These are phyloP conservation scores for Setaria italica DNA, from an alignment of 202 grass and related monocot species.

Conservation along the genomic window DNA sequence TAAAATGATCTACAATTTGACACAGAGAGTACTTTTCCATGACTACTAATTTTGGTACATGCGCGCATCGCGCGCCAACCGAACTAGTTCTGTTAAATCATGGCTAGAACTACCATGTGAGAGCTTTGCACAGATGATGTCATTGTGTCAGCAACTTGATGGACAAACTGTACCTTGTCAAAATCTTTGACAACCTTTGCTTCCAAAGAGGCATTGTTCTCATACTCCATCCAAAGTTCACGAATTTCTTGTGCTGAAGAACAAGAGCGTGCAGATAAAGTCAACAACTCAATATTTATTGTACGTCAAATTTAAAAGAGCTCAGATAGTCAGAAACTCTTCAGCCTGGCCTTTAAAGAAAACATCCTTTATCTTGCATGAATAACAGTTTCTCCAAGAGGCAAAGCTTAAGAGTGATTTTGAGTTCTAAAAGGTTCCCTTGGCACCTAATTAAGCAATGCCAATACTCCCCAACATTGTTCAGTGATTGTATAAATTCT, in stretches of 20 bases:
- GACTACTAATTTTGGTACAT: too few relatives aligned
- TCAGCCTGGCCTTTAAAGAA: neutral
- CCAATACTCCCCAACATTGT: neutral
- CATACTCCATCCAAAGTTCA: conserved; percentile 97
- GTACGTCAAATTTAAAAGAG: neutral
- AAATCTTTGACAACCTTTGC: conserved; percentile 99
- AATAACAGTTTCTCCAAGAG: conserved; percentile 8
- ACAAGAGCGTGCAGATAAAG: conserved; percentile 29
- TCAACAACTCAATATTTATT: conserved; percentile 1
- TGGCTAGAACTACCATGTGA: neutral
- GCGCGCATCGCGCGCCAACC: too few relatives aligned
- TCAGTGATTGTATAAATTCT: neutral
- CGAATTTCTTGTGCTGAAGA: conserved; percentile 89
- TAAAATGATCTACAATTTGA: too few relatives aligned
- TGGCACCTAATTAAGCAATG: neutral
- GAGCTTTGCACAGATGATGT: neutral
- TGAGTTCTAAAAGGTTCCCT: neutral
- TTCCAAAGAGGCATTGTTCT: conserved; percentile 80
- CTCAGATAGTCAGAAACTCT: neutral
- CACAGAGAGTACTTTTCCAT: too few relatives aligned
- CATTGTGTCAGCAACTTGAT: conserved; percentile 20
- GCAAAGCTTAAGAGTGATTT: conserved; percentile 3
- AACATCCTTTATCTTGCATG: neutral
- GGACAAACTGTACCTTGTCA: conserved; percentile 72
- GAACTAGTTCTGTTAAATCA: neutral